Evolutionary conservation across 495 filamentous ascomycete species (phyloP), one percentile per base, ranked within the genome.

Genomic region (Trichoderma reesei): DNA sequence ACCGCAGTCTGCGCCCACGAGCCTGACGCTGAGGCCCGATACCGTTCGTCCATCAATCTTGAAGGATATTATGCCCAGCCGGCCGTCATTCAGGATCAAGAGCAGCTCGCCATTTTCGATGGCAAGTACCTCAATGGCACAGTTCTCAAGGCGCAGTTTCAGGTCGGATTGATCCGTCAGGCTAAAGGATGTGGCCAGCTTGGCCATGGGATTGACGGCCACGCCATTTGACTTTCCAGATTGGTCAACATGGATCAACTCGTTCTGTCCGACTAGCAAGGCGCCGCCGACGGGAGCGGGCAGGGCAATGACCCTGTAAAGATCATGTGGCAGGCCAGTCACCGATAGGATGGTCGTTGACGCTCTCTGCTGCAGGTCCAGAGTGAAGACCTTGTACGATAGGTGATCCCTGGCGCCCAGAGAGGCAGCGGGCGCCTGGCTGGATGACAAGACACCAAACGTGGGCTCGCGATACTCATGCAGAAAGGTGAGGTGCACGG

Each of bases 391-490:
- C 71, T 90, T 88, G 73, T 96, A 99, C 48, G 86, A 87, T 59
- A 94, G 78, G 65, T 86, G 83, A 75, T 98, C 95, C 68, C 88
- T 92, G 65, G 92, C 83, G 70, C 92, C 90, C 67, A 96, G 78
- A 3, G 90, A 86, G 65, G 78, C 79, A 36, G 91, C 92, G 31
- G 89, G 89, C 63, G 82, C 77, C 63, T 81, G 75, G 60, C 86
- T 85, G 1, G 90, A 88, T 63, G 91, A 95, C 51, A 98, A 76
- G 67, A 98, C 91, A 41, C 94, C 94, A 75, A 99, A 96, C 1
- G 94, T 97, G 34, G 94, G 94, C 75, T 96, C 94, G 65, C 94
- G 87, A 73, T 98, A 99, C 77, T 97, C 93, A 78, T 97, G 84
- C 65, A 99, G 81, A 74, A 99, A 99, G 44, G 90, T 86, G 69